Percentiles rank a stretch among this genome's conserved stretches.
Conservation (phyloP, 441 rosid genomes). For the Omphalea diandra region DNA sequence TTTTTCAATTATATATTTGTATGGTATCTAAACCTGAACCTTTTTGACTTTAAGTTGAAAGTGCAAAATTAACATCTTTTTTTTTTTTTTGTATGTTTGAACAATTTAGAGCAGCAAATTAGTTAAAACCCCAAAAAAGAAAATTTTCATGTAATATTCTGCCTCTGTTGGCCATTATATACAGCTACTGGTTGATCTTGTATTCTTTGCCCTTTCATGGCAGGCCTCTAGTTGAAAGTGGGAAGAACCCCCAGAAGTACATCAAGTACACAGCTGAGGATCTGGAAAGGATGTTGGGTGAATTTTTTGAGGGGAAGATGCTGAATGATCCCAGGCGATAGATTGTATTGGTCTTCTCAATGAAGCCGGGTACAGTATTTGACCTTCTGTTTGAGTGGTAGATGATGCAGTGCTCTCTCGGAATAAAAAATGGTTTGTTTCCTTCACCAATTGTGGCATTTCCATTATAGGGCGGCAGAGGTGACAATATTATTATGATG, state of each 20-base stretch:
- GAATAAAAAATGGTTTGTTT: neutral
- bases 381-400: constrained; percentile 12
- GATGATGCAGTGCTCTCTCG: neutral
- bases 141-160: neutral
- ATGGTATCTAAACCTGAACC: too few species aligned
- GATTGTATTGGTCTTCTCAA: neutral
- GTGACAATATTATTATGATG: neutral
- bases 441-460: neutral
- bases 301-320: constrained; percentile 88
- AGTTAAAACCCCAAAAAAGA: neutral
- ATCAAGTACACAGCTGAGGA: constrained; percentile 80
- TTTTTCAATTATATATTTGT: too few species aligned
- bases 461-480: neutral
- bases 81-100: too few species aligned
- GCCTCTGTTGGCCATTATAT: neutral
- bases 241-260: constrained; percentile 81
- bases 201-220: constrained; percentile 5
- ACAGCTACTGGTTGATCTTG: neutral
- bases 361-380: neutral
- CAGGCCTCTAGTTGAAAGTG: constrained; percentile 90
- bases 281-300: constrained; percentile 86
- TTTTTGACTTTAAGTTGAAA: too few species aligned
- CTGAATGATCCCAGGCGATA: constrained; percentile 68
- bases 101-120: too few species aligned
- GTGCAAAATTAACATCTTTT: too few species aligned